Base-by-base conservation (phyloP, 202 grass and related monocot species). In the Elaeis oleifera region DNA sequence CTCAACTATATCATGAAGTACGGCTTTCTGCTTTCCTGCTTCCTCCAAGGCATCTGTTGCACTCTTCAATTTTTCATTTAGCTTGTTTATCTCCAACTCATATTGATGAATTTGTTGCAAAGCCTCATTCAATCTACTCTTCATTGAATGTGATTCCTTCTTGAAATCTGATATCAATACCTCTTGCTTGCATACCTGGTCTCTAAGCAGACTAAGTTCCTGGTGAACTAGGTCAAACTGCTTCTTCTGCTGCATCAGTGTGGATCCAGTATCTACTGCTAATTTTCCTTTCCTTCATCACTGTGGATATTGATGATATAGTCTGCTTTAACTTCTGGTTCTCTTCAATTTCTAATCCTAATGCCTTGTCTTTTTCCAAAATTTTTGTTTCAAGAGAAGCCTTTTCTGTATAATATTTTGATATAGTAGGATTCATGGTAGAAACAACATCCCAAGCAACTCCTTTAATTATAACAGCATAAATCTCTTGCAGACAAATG, bases 171-270 rank as follows among this genome's bases (percentile, higher is more conserved):
- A 82, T 51, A 81, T 84, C 55, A 83, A 32, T 14, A 75, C 48
- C 23, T 83, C 78, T 66, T 89, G 87, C 59, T 85, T 79, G 0
- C 58, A 73, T 16, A 83, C 59, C 57, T 81, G 81, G 64, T 89
- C 84, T 72, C 69, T 81, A 16, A 84, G 83, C 67, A 83, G 84
- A 28, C 58, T 65, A 76, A 86, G 67, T 67, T 88, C 86, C 13
- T 79, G 74, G 22, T 75, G 59, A 59, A 76, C 78, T 61, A 86
- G 49, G 31, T 91, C 78, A 49, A 82, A 67, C 85, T 97, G 85
- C 51, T 83, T 80, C 31, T 85, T 84, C 36, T 92, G 88, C 56
- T 82, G 72, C 53, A 83, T 68, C 48, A 92, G 61, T 59, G 75
- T 79, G 6, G 87, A 96, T 36, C 56, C 60, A 51, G 71, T 78